Evolutionary conservation across 2,329 filamentous ascomycete species (phyloP).

Genomic region (Onygenales sp.): DNA sequence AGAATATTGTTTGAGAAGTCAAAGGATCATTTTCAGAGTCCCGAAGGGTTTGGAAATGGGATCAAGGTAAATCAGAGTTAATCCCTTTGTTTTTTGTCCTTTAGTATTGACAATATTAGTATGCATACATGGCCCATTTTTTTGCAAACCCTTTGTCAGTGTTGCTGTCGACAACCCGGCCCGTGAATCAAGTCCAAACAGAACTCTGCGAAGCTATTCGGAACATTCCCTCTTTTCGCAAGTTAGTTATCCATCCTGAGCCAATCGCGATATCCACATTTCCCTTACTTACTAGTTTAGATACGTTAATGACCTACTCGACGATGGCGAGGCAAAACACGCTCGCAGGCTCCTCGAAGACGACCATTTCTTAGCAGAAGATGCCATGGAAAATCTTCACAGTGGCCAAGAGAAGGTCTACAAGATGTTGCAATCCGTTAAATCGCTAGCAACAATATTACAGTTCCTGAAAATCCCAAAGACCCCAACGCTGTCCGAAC

Average conservation of each 20-base stretch:
- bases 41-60: conserved; percentile 44
- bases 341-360: conserved; percentile 41
- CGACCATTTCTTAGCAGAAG: conserved; percentile 38
- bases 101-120: conserved; percentile 32
- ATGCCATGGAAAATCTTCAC: conserved; percentile 29
- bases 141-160: conserved; percentile 50
- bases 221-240: conserved; percentile 47
- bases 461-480: conserved; percentile 21
- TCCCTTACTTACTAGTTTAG: conserved; percentile 14
- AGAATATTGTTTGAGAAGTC: conserved; percentile 45
- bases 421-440: conserved; percentile 25
- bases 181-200: conserved; percentile 19
- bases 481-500: conserved; percentile 23
- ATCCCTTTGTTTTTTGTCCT: background rate
- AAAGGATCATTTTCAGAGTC: conserved; percentile 51
- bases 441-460: conserved; percentile 18
- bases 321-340: conserved; percentile 20
- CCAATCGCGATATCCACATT: background rate
- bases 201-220: conserved; percentile 47
- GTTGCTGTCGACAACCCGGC: conserved; percentile 30
- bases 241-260: conserved; percentile 18
- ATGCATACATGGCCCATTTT: conserved; percentile 55
- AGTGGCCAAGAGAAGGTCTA: conserved; percentile 32
- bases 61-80: conserved; percentile 33
- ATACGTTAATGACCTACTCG: conserved; percentile 33